Evolutionary conservation across 306 rosid species (phyloP).

Genomic region (Quercus agrifolia): DNA sequence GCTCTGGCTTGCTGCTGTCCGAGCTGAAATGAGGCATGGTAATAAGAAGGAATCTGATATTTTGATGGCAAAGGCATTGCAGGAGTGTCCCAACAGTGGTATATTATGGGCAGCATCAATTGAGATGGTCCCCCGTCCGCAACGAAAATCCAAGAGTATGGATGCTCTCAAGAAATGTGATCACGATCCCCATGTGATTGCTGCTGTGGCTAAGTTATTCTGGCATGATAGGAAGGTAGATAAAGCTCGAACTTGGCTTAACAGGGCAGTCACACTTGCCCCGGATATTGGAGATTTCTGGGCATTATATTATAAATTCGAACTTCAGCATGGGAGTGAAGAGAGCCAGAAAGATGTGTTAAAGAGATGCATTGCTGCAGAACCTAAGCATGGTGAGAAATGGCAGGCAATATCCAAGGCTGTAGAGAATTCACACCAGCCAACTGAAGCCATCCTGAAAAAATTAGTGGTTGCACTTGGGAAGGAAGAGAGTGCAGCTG

Average conservation of each 20-base stretch:
- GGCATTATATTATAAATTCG: conserved; percentile 82
- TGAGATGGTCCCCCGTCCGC: conserved; percentile 96
- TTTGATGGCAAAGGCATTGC: conserved; percentile 91
- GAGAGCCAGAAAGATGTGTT: conserved; percentile 82
- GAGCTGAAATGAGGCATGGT: conserved; percentile 79
- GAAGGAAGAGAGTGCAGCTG: conserved; percentile 75
- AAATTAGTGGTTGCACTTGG: conserved; percentile 75
- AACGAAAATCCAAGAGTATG: conserved; percentile 76
- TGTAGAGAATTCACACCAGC: conserved; percentile 90
- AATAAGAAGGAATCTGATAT: conserved; percentile 81
- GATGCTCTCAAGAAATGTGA: conserved; percentile 93
- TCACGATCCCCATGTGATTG: conserved; percentile 82
- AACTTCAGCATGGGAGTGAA: conserved; percentile 82
- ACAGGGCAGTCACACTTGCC: conserved; percentile 89
- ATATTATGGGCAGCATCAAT: conserved; percentile 83
- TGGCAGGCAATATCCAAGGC: conserved; percentile 85
- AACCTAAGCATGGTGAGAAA: conserved; percentile 92
- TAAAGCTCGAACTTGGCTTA: conserved; percentile 85
- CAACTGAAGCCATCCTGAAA: conserved; percentile 75
- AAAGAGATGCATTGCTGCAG: conserved; percentile 68
- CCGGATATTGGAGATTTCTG: conserved; percentile 93
- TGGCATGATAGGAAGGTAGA: conserved; percentile 92
- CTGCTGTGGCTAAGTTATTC: conserved; percentile 82
- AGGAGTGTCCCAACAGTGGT: conserved; percentile 88
- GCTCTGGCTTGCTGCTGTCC: conserved; percentile 91